Evolutionary conservation across 2,329 filamentous ascomycete species (phyloP).

Genomic region (Plenodomus lindquistii): DNA sequence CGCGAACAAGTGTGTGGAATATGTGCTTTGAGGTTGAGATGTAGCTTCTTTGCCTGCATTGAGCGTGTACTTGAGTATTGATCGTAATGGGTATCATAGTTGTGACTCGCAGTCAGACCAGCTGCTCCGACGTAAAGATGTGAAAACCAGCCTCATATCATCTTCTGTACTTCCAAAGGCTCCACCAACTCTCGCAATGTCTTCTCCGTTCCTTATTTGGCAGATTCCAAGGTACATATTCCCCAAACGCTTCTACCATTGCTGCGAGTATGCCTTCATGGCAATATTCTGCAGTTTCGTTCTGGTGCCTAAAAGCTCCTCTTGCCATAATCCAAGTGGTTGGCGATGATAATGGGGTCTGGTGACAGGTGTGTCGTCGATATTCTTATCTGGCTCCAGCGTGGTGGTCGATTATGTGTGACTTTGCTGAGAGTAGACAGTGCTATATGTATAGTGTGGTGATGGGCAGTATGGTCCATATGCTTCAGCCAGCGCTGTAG

Average conservation of each 20-base stretch:
- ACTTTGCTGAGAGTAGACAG: not conserved
- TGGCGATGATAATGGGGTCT: not conserved
- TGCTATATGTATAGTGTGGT: constrained; percentile 1
- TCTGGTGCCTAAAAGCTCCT: not conserved
- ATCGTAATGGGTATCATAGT: constrained; percentile 12
- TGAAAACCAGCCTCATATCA: constrained; percentile 10
- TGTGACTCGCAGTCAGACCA: constrained; percentile 5
- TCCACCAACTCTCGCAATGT: not conserved
- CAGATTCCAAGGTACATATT: not conserved
- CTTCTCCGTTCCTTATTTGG: not conserved
- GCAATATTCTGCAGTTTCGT: not conserved
- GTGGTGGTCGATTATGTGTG: not conserved
- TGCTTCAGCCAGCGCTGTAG: constrained; percentile 40
- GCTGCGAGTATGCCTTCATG: not conserved
- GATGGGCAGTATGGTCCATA: not conserved
- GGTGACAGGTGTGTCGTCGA: not conserved
- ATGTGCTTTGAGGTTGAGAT: constrained; percentile 1
- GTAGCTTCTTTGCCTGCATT: no score
- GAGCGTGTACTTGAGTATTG: not conserved
- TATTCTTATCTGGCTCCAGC: not conserved
- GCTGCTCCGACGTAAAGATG: constrained; percentile 5
- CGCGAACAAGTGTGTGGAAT: not conserved
- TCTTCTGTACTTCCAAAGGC: not conserved
- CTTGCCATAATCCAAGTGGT: not conserved
- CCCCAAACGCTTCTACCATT: not conserved